A percentile compares a stretch with the other conserved stretches of the same genome.
Evolutionary conservation across 441 rosid genomes (phyloP).

Genomic region (Cnidoscolus chayamansa): DNA sequence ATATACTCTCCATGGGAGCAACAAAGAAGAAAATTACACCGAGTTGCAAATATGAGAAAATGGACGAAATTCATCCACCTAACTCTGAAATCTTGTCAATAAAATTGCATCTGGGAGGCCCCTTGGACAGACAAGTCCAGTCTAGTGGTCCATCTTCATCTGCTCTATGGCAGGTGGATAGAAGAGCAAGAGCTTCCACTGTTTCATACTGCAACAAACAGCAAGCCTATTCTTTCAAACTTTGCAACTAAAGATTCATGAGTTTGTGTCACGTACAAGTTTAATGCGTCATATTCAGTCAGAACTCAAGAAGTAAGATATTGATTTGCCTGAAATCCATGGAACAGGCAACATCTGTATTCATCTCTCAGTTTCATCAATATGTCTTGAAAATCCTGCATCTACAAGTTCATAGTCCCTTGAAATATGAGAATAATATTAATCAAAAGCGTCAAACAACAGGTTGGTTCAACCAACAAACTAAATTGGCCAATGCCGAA

Average conservation of each 20-base stretch:
- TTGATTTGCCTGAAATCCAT: conserved; percentile 66
- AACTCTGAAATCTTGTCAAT: no score
- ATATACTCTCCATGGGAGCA: conserved; percentile 12
- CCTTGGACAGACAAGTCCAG: neutral
- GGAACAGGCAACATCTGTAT: conserved; percentile 68
- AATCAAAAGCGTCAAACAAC: neutral
- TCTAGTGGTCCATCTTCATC: conserved; percentile 80
- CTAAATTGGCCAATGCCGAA: neutral
- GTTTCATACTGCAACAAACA: conserved; percentile 69
- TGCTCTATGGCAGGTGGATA: conserved; percentile 71
- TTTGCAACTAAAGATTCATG: conserved; percentile 2
- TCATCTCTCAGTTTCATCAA: conserved; percentile 77
- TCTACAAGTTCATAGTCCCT: conserved; percentile 14
- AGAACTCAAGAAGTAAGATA: neutral
- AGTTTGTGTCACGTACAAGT: neutral
- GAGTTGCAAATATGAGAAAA: neutral
- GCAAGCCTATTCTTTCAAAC: neutral
- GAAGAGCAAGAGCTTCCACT: conserved; percentile 47
- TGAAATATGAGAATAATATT: neutral
- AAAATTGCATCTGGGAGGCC: no score
- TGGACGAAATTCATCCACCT: no score
- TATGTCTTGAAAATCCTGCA: conserved; percentile 76
- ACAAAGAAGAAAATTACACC: conserved; percentile 9
- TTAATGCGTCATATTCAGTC: neutral
- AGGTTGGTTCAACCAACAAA: neutral